Percentiles rank a stretch among this genome's conserved stretches.
phyloP scores from a whole-genome alignment of 2,329 filamentous ascomycete genomes.

The Thermoascus crustaceus region DNA sequence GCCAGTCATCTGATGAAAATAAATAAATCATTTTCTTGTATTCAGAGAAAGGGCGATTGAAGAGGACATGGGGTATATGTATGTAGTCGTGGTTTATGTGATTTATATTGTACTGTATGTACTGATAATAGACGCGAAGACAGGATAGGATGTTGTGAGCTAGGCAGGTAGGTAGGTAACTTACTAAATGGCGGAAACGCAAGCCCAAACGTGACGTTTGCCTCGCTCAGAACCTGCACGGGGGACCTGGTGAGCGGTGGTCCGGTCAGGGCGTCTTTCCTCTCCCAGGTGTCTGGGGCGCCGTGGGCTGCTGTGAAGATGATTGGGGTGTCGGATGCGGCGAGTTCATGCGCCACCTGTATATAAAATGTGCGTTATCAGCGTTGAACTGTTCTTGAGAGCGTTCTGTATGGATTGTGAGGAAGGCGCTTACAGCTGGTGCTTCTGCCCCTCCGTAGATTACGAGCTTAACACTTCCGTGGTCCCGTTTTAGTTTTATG shows the following conservation, averaged over 20 bases:
- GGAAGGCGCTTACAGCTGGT: conserved; percentile 14
- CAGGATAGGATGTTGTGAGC: too few relatives aligned
- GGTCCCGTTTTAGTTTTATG: conserved; percentile 16
- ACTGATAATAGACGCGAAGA: too few relatives aligned
- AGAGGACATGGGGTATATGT: too few relatives aligned
- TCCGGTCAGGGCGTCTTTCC: conserved; percentile 31
- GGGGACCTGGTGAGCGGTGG: conserved; percentile 36
- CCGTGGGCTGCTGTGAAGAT: conserved; percentile 35
- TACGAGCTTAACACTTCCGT: conserved; percentile 13
- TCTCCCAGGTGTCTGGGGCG: conserved; percentile 27
- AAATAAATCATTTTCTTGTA: too few relatives aligned
- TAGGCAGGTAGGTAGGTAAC: too few relatives aligned
- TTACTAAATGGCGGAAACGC: conserved; percentile 7
- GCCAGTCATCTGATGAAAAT: conserved; percentile 25
- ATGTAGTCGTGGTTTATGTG: too few relatives aligned
- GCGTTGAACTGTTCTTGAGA: background rate
- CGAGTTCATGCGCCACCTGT: conserved; percentile 34
- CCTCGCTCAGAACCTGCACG: conserved; percentile 32
- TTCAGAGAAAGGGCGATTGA: too few relatives aligned
- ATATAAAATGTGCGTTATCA: background rate
- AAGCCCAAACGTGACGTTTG: conserved; percentile 23
- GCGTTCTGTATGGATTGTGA: background rate
- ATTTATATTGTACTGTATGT: too few relatives aligned
- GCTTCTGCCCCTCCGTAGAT: conserved; percentile 35
- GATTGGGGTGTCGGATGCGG: conserved; percentile 34